phyloP scores from a whole-genome alignment of 2,329 filamentous ascomycete genomes.

The Thelonectria rubi region DNA sequence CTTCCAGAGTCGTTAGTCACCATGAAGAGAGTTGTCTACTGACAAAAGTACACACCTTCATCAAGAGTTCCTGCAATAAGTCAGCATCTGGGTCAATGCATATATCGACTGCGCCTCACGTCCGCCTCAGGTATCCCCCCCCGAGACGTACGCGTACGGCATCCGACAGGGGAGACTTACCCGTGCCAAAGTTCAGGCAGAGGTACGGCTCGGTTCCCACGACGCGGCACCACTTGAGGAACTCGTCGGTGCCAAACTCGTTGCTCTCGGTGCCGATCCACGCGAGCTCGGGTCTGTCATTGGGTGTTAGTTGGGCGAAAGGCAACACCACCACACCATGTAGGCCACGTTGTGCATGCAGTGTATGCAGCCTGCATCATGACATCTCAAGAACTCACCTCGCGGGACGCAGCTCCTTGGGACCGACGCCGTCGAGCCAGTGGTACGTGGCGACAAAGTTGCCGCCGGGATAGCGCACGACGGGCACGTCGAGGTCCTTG shows the following conservation, averaged over 20 bases:
- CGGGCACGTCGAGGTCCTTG: slow-evolving; percentile 77
- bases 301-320: not conserved
- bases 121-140: not conserved
- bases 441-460: slow-evolving; percentile 89
- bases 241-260: slow-evolving; percentile 86
- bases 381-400: slow-evolving; percentile 41
- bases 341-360: not conserved
- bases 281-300: slow-evolving; percentile 72
- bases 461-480: slow-evolving; percentile 82
- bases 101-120: not conserved
- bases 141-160: not conserved
- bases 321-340: not conserved
- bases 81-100: slow-evolving; percentile 14
- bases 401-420: slow-evolving; percentile 71
- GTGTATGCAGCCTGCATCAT: too few species aligned
- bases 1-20: slow-evolving; percentile 40
- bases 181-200: slow-evolving; percentile 83
- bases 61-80: slow-evolving; percentile 49
- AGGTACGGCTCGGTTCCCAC: slow-evolving; percentile 82
- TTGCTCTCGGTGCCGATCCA: slow-evolving; percentile 83
- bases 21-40: too few species aligned
- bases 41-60: slow-evolving; percentile 40
- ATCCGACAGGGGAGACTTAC: slow-evolving; percentile 43
- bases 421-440: slow-evolving; percentile 84
- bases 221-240: slow-evolving; percentile 80